These are phyloP conservation scores for Mucor racemosus DNA, from an alignment of 371 early-diverging fungal genomes.

Conservation along the genomic window DNA sequence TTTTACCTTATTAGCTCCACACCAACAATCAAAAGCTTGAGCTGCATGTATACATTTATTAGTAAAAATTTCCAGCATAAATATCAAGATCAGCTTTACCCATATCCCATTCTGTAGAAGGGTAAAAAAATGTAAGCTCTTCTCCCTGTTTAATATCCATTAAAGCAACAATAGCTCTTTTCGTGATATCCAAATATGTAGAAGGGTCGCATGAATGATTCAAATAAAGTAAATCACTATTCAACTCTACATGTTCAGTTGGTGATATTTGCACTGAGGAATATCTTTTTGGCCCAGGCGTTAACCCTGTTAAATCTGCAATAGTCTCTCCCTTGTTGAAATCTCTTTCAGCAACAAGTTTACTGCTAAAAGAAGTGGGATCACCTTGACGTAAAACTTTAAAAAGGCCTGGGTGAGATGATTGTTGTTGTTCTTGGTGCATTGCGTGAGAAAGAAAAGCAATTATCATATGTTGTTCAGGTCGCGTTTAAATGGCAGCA, in stretches of 20 bases:
- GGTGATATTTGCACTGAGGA: slow-evolving; percentile 69
- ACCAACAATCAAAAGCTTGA: slow-evolving; percentile 30
- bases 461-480: no score
- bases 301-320: slow-evolving; percentile 58
- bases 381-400: slow-evolving; percentile 56
- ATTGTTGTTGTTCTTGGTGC: slow-evolving; percentile 10
- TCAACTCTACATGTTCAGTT: slow-evolving; percentile 71
- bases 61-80: no score
- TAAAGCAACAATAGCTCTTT: slow-evolving; percentile 57
- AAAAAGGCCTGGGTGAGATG: slow-evolving; percentile 59
- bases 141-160: slow-evolving; percentile 65
- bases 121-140: slow-evolving; percentile 83
- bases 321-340: slow-evolving; percentile 60
- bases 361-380: slow-evolving; percentile 56
- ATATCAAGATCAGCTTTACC: slow-evolving; percentile 25
- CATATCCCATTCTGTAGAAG: slow-evolving; percentile 88
- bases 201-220: slow-evolving; percentile 68
- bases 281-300: slow-evolving; percentile 62
- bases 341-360: slow-evolving; percentile 56
- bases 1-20: slow-evolving; percentile 21
- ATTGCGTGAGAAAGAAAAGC: slow-evolving; percentile 4
- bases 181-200: slow-evolving; percentile 59
- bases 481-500: background rate
- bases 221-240: slow-evolving; percentile 63
- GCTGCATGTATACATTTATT: background rate